phyloP scores from a whole-genome alignment of 768 basidiomycete species.

The Dacryopinax primogenitus region DNA sequence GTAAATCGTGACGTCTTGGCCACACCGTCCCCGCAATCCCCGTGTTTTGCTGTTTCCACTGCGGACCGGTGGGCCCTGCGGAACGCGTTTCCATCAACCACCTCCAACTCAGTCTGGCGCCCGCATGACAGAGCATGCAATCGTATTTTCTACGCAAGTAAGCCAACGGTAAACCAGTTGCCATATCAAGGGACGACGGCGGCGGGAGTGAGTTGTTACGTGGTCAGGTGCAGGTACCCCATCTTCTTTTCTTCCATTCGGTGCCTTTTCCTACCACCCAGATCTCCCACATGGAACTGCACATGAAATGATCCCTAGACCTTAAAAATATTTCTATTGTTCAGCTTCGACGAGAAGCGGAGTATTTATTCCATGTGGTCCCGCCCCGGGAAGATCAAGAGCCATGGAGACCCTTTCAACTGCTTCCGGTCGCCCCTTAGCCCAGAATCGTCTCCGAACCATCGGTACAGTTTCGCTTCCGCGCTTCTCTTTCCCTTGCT shows the following conservation, averaged over 20 bases:
- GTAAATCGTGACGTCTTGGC: neutral
- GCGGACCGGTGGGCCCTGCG: neutral
- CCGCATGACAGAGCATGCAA: too few relatives aligned
- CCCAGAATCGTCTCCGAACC: neutral
- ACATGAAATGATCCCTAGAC: neutral
- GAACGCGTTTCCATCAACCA: neutral
- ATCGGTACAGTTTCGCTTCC: neutral
- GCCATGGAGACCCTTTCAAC: constrained; percentile 2
- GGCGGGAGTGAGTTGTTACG: neutral
- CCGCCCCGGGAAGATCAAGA: neutral
- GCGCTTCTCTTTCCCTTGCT: neutral
- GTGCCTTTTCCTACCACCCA: neutral
- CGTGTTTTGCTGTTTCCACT: neutral
- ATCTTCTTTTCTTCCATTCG: neutral
- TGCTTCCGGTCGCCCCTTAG: neutral
- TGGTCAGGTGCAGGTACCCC: neutral
- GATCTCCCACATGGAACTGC: neutral
- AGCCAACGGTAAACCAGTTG: neutral
- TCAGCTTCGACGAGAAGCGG: neutral
- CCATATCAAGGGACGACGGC: neutral
- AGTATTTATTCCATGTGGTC: neutral
- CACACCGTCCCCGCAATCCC: neutral
- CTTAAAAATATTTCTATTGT: neutral
- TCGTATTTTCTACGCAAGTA: too few relatives aligned
- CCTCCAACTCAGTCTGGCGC: neutral